A percentile compares a stretch with the other conserved stretches of the same genome.
These are phyloP conservation scores for Geum urbanum DNA, from an alignment of 306 rosid genomes.

Conservation along the genomic window DNA sequence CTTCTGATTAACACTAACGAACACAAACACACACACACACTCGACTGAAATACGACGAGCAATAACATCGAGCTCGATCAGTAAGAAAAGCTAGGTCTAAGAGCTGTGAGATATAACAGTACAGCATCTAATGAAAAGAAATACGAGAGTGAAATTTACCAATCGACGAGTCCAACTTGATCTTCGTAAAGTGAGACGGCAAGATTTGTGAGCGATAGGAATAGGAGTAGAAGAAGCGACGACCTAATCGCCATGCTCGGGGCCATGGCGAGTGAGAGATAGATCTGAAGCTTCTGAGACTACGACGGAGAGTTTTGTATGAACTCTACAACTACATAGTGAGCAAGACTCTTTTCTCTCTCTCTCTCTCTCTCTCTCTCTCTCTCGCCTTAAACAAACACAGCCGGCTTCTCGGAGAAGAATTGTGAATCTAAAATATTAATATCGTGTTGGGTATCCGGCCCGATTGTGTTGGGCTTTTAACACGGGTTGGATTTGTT, in stretches of 20 bases:
- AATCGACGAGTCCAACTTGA: conserved; percentile 95
- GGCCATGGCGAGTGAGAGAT: conserved; percentile 48
- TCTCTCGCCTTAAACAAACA: no score
- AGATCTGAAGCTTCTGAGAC: conserved; percentile 40
- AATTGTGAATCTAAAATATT: background rate
- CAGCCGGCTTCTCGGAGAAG: conserved; percentile 5
- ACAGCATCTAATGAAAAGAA: background rate
- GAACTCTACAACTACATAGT: background rate
- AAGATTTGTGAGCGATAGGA: conserved; percentile 32
- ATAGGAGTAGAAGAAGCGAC: conserved; percentile 33
- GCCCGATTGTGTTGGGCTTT: background rate
- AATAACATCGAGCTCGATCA: background rate
- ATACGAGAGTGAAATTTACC: conserved; percentile 38
- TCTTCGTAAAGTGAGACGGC: conserved; percentile 70
- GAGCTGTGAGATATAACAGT: no score
- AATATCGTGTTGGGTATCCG: background rate
- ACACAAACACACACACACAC: background rate
- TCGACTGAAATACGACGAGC: background rate
- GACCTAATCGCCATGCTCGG: conserved; percentile 71
- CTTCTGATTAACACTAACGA: no score
- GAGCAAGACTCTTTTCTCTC: background rate
- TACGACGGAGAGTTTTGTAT: conserved; percentile 12
- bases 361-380: no score
- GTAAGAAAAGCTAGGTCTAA: background rate
- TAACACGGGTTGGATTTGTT: background rate